Conservation (phyloP, 495 filamentous ascomycete genomes). For the Clohesyomyces aquaticus region DNA sequence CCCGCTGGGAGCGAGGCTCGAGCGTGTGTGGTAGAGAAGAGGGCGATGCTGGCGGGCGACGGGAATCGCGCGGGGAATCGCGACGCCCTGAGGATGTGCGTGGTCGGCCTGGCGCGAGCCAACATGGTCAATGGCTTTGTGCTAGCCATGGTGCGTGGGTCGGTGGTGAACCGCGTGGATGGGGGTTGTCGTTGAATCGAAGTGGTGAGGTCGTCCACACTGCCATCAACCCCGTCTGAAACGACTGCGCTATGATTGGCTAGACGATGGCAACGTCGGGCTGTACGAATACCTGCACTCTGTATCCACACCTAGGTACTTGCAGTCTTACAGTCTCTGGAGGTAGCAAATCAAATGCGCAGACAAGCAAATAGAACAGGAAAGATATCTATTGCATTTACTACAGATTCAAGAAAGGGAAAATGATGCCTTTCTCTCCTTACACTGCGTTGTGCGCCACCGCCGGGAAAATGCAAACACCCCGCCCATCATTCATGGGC, state of each 20-base stretch:
- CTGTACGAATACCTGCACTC: background rate
- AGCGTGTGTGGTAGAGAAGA: conserved; percentile 65
- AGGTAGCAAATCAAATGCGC: too few relatives aligned
- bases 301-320: too few relatives aligned
- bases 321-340: too few relatives aligned
- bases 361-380: too few relatives aligned
- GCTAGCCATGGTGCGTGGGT: conserved; percentile 41
- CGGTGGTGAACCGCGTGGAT: conserved; percentile 12
- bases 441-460: too few relatives aligned
- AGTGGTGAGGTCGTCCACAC: conserved; percentile 13
- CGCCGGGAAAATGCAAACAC: too few relatives aligned
- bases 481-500: too few relatives aligned
- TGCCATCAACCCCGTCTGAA: background rate
- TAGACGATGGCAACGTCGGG: background rate
- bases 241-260: conserved; percentile 32
- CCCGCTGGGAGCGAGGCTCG: conserved; percentile 72
- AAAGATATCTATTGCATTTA: too few relatives aligned
- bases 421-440: too few relatives aligned
- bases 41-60: conserved; percentile 56
- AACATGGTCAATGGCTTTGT: conserved; percentile 44
- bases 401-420: too few relatives aligned
- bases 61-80: conserved; percentile 24
- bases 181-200: conserved; percentile 9
- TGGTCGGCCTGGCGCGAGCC: conserved; percentile 38
- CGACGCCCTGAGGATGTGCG: conserved; percentile 28